Evolutionary conservation across 805 yeast species (phyloP).

Genomic region (Teunomyces kruisii): DNA sequence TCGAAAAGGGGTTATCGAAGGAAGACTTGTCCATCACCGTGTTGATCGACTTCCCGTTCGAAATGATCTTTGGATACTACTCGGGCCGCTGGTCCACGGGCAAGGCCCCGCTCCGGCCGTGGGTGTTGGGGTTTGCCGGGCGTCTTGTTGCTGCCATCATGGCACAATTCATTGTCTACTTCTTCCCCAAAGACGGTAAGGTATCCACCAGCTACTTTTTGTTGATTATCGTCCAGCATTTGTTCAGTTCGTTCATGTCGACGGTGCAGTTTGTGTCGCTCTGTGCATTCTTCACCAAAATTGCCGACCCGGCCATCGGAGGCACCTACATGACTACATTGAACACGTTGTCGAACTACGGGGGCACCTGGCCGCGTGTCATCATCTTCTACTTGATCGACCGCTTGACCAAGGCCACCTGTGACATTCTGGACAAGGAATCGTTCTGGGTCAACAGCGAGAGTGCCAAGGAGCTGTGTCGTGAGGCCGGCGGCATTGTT

Average conservation of each 20-base stretch:
- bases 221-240: constrained; percentile 77
- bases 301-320: constrained; percentile 94
- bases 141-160: constrained; percentile 70
- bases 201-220: constrained; percentile 58
- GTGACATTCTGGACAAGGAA: constrained; percentile 34
- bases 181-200: constrained; percentile 60
- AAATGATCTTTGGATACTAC: constrained; percentile 90
- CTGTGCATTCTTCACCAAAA: constrained; percentile 90
- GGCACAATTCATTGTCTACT: constrained; percentile 70
- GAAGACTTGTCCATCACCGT: constrained; percentile 94
- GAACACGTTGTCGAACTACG: constrained; percentile 87
- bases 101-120: constrained; percentile 72
- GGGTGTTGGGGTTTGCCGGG: constrained; percentile 87
- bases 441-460: constrained; percentile 23
- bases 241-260: constrained; percentile 85
- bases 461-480: constrained; percentile 50
- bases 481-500: constrained; percentile 55
- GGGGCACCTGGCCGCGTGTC: constrained; percentile 97
- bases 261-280: constrained; percentile 94
- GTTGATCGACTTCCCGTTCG: constrained; percentile 92
- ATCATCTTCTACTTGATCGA: constrained; percentile 80
- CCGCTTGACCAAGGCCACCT: constrained; percentile 64
- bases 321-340: constrained; percentile 98
- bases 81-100: constrained; percentile 95
- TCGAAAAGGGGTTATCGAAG: constrained; percentile 88